Evolutionary conservation across 23 red algal species (phyloP), one percentile per base, ranked within the genome.

Genomic region (Gracilaria domingensis): DNA sequence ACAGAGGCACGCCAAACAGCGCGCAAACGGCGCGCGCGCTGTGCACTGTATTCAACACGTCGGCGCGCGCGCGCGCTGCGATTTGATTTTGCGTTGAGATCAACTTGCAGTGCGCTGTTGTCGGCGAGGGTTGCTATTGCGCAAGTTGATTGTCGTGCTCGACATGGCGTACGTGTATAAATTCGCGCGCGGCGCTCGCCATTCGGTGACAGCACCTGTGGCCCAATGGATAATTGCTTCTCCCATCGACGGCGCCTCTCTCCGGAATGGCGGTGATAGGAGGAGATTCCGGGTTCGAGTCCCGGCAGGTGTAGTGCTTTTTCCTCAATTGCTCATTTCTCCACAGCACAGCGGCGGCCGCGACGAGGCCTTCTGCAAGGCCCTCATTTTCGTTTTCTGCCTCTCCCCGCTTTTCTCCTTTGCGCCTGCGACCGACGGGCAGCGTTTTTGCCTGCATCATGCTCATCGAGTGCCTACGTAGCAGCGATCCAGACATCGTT

Each of bases 231-330:
- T 82, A 82, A 77, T 77, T 77, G 72, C 72, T 77, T 77, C 72
- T 77, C 72, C 72, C 72, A 77, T 77, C 72, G 26, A 77, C 79
- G 79, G 79, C 79, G 79, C 79, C 79, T 82, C 79, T 60, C 79
- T 82, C 79, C 79, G 79, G 79, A 77, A 49, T 12, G 72, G 72
- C 62, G 72, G 72, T 30, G 72, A 51, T 77, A 82, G 79, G 79
- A 82, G 79, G 79, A 82, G 79, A 82, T 82, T 82, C 79, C 79
- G 79, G 79, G 79, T 82, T 82, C 79, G 79, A 82, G 79, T 82
- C 79, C 79, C 79, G 79, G 79, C 58, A 65, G 58, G 79, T 82
- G 79, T 82, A 82, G 25, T 49, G 6, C 20, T 50, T 4, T 77
- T 77, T 69, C 11, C 42, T n/a, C n/a, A n/a, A n/a, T n/a, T n/a